phyloP scores from a whole-genome alignment of 257 asterid genomes.

The Nicotiana tabacum region DNA sequence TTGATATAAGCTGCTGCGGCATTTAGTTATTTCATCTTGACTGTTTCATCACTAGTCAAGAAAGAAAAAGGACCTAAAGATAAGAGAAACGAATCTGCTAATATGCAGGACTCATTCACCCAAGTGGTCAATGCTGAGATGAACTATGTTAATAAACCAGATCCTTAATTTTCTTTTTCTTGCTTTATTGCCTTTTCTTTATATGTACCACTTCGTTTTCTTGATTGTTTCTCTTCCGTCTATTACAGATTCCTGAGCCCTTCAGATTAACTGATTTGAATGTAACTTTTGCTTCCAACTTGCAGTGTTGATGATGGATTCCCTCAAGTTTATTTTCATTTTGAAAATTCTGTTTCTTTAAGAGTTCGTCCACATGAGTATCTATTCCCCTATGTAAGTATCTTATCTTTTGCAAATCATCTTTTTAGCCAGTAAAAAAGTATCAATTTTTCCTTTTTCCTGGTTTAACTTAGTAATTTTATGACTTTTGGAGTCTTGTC shows the following conservation, averaged over 20 bases:
- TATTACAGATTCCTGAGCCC: constrained; percentile 1
- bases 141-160: not conserved
- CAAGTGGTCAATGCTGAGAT: not conserved
- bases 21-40: not conserved
- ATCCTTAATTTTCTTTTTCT: not conserved
- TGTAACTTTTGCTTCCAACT: constrained; percentile 19
- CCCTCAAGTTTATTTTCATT: constrained; percentile 80
- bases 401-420: constrained; percentile 4
- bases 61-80: not conserved
- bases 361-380: constrained; percentile 89
- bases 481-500: not conserved
- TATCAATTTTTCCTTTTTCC: not conserved
- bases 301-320: constrained; percentile 96
- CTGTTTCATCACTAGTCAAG: not conserved
- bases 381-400: constrained; percentile 91
- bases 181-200: not conserved
- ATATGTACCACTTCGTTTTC: not conserved
- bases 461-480: not conserved
- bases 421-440: not conserved
- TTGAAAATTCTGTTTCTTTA: constrained; percentile 72
- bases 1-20: not conserved
- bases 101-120: not conserved
- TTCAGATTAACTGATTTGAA: not conserved
- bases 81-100: not conserved
- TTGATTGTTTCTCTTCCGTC: not conserved